These are phyloP conservation scores for Gastrodia elata DNA, from an alignment of 106 monocot species.

Conservation along the genomic window DNA sequence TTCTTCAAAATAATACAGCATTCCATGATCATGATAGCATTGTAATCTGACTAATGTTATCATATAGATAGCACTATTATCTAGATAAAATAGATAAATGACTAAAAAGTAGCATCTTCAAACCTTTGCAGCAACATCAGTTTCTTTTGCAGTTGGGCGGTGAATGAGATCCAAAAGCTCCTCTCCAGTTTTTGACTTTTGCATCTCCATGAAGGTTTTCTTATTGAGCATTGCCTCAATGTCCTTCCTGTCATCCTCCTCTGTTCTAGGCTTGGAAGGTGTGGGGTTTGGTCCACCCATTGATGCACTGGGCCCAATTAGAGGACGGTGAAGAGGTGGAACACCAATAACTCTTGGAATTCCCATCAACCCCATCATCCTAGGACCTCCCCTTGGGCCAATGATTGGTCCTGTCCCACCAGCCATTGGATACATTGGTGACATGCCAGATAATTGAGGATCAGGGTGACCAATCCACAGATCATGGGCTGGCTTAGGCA, in stretches of 20 bases:
- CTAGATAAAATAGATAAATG: background rate
- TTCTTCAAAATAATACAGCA: background rate
- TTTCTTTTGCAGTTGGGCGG: constrained; percentile 92
- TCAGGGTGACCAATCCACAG: constrained; percentile 56
- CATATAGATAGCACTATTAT: background rate
- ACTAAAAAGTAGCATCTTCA: background rate
- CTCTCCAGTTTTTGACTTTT: constrained; percentile 94
- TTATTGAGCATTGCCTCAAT: constrained; percentile 78
- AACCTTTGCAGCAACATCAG: constrained; percentile 93
- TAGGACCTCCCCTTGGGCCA: constrained; percentile 38
- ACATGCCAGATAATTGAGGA: constrained; percentile 37
- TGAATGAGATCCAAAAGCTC: constrained; percentile 97
- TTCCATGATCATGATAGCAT: background rate
- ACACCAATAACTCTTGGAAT: constrained; percentile 59
- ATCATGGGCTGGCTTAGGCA: constrained; percentile 31
- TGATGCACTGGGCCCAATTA: constrained; percentile 27
- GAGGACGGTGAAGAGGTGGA: constrained; percentile 36
- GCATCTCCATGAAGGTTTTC: constrained; percentile 83
- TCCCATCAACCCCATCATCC: constrained; percentile 57
- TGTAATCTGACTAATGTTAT: background rate
- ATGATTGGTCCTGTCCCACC: constrained; percentile 22
- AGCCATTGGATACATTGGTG: constrained; percentile 36
- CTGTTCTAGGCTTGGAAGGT: constrained; percentile 42
- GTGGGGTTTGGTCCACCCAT: constrained; percentile 16
- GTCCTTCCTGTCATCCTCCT: constrained; percentile 94